These are phyloP conservation scores for Alternaria atra DNA, from an alignment of 2,329 filamentous ascomycete genomes.

Conservation along the genomic window DNA sequence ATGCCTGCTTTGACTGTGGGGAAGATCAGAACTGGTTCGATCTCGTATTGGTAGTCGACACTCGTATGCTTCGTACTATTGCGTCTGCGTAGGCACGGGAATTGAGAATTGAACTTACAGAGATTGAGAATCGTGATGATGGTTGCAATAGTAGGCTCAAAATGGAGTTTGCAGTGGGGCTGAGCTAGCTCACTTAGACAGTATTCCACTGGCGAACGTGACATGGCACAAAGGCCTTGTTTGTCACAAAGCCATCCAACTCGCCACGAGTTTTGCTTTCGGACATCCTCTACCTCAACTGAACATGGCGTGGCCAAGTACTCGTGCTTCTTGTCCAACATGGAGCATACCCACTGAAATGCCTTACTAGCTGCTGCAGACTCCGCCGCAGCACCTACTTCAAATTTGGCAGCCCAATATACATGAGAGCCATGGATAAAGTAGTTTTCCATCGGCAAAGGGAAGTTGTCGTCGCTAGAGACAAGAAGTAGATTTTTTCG, in stretches of 20 bases:
- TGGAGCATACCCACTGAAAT: conserved; percentile 22
- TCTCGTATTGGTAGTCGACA: too few species aligned
- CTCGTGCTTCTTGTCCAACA: too few species aligned
- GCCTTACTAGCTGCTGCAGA: neutral
- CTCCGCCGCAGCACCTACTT: neutral
- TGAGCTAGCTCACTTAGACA: conserved; percentile 29
- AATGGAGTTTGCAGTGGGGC: conserved; percentile 29
- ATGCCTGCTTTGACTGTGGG: conserved; percentile 25
- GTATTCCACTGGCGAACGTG: conserved; percentile 20
- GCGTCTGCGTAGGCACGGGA: too few species aligned
- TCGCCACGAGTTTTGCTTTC: too few species aligned
- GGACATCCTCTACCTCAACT: too few species aligned
- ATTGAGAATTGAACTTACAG: neutral
- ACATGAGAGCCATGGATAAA: neutral
- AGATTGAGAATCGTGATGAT: conserved; percentile 28
- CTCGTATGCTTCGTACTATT: too few species aligned
- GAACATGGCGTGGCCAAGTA: too few species aligned
- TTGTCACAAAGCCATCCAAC: too few species aligned
- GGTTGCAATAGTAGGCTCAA: conserved; percentile 21
- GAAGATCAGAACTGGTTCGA: too few species aligned
- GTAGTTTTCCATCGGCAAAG: neutral
- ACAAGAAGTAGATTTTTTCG: conserved; percentile 26
- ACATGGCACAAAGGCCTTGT: neutral
- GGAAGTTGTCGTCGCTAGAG: neutral
- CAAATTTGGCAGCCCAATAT: conserved; percentile 1